Base-by-base conservation (phyloP, 352 stramenopile species). In the Pythium aristosporum region DNA sequence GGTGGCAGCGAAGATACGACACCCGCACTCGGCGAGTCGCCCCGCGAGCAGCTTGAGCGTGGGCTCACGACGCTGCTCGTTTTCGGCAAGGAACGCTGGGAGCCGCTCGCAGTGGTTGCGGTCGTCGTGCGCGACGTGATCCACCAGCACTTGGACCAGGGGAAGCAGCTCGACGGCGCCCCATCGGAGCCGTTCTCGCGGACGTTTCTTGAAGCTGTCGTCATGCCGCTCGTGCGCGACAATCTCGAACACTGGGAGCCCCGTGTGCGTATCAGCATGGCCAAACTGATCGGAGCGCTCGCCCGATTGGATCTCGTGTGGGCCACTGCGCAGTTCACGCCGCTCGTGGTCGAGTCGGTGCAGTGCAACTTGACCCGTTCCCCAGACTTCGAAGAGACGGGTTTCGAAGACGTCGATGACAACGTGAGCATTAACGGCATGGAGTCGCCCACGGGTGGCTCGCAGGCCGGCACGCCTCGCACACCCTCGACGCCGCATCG, bases 181-280 rank as follows among this genome's bases (percentile, higher is more conserved):
- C 52, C 72, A 32, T 13, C 15, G 4, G 54, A 37, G 20, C 48
- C 68, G n/a, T 65, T 91, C 2, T 75, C 79, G 12, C 56, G 75
- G 18, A 23, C 15, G 8, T 89, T 89, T 30, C 18, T 91, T 18
- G 69, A 72, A 15, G 74, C 79, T 5, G 80, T 68, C 8, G 67
- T 91, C 3, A 64, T 68, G 62, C 43, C 73, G 39, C 62, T 73
- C 15, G 50, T 77, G 42, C 69, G 86, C 62, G 69, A 79, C 58
- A 70, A 89, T 55, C 57, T 96, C n/a, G 87, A 96, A 67, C 87
- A 94, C 72, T 89, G 82, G 39, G 89, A 97, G 64, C 87, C 89
- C 25, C 75, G 89, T 39, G 85, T 97, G 47, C 81, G 90, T 37
- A 88, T 89, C 61, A 72, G 74, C 20, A 75, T 97, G n/a, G 86